Conservation (phyloP, 768 basidiomycete genomes). For the Trametes sanguinea region DNA sequence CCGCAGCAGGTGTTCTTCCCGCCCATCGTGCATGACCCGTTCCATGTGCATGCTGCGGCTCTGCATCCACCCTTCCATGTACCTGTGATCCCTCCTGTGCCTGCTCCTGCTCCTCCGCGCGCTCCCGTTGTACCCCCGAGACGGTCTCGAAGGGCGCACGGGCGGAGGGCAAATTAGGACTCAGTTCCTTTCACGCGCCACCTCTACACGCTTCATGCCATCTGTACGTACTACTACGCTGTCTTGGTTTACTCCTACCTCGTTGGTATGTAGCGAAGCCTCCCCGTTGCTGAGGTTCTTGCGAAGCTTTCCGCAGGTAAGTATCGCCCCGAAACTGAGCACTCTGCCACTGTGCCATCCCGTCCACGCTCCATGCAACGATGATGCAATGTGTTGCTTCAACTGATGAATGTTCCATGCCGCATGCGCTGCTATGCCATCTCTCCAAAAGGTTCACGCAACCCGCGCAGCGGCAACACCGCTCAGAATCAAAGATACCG, state of each 20-base stretch:
- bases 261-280: no score
- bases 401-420: no score
- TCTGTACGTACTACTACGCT: neutral
- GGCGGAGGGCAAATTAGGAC: neutral
- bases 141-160: constrained; percentile 1
- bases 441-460: no score
- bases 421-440: no score
- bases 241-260: neutral
- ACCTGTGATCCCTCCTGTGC: neutral
- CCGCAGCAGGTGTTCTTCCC: neutral
- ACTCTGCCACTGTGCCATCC: no score
- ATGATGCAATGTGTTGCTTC: no score
- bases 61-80: neutral
- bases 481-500: no score
- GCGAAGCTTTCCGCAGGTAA: no score
- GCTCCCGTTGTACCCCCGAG: neutral
- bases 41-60: neutral
- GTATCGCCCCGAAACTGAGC: no score
- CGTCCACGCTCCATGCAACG: no score
- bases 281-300: no score
- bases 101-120: neutral
- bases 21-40: neutral
- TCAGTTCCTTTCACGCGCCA: neutral
- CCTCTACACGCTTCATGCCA: neutral
- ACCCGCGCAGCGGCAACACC: no score